Conservation (phyloP, 83 land plant genomes). For the Larix sibirica region DNA sequence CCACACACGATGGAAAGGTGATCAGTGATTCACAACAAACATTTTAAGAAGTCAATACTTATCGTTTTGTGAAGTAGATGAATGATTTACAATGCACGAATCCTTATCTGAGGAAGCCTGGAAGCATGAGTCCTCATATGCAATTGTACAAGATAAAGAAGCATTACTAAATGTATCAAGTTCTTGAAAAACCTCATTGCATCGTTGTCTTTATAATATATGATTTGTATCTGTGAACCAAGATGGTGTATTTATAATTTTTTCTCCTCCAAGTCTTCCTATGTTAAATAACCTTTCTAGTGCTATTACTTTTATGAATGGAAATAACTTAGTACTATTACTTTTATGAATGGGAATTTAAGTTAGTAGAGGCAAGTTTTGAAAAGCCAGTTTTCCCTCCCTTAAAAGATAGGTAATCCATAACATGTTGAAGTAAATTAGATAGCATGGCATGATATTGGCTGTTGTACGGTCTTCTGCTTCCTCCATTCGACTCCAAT, state of each 20-base stretch:
- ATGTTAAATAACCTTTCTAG: neutral
- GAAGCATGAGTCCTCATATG: neutral
- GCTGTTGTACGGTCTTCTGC: too few species aligned
- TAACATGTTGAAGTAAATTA: neutral
- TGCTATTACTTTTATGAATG: neutral
- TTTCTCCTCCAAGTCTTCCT: conserved; percentile 51
- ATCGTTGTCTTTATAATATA: conserved; percentile 53
- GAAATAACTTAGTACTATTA: neutral
- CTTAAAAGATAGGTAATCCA: neutral
- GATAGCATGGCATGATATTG: too few species aligned
- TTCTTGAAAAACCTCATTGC: conserved; percentile 15
- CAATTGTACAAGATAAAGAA: neutral
- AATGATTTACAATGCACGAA: neutral
- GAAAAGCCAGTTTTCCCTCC: neutral
- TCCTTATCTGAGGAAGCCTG: neutral
- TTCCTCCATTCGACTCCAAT: too few species aligned
- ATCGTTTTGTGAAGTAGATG: neutral
- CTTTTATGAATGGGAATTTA: neutral
- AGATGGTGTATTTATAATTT: conserved; percentile 46
- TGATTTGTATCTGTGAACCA: conserved; percentile 50
- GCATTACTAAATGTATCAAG: neutral
- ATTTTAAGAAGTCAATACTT: neutral
- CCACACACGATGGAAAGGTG: too few species aligned
- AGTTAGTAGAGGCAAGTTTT: neutral
- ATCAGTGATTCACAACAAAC: neutral